These are phyloP conservation scores for Aspergillus sp. DNA, from an alignment of 2,329 filamentous ascomycete species.

Conservation along the genomic window DNA sequence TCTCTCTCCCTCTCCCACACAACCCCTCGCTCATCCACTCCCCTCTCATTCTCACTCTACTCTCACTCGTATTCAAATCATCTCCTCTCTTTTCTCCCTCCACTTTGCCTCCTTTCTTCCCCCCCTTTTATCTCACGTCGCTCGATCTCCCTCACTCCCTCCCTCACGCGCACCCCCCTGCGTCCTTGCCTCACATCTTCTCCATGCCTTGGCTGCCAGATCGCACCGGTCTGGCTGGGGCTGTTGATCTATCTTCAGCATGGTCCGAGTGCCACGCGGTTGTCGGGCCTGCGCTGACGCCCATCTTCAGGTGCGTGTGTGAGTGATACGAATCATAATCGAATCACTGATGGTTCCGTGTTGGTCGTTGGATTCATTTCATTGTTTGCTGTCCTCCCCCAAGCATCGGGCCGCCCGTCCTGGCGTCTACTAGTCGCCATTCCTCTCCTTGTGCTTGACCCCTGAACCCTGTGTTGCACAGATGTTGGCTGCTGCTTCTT, in stretches of 20 bases:
- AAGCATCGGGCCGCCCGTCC: background rate
- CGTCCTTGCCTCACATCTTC: background rate
- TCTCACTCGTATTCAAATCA: background rate
- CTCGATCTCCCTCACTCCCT: background rate
- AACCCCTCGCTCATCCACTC: background rate
- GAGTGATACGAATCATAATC: too few relatives aligned
- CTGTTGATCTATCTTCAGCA: conserved; percentile 21
- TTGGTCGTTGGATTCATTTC: background rate
- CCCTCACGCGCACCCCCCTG: background rate
- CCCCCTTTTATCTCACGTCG: background rate
- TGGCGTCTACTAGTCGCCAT: background rate
- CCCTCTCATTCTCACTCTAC: too few relatives aligned
- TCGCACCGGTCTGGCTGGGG: conserved; percentile 2
- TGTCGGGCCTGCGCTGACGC: conserved; percentile 26
- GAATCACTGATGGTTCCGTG: background rate
- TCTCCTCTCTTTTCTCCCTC: background rate
- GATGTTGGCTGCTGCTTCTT: background rate
- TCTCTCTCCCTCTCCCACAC: background rate
- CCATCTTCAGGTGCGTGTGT: conserved; percentile 19
- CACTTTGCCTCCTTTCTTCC: background rate
- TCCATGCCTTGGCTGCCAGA: conserved; percentile 14
- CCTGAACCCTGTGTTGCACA: background rate
- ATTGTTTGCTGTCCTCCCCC: background rate
- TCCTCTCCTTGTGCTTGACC: background rate
- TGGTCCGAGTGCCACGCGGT: conserved; percentile 37